phyloP scores from a whole-genome alignment of 2,329 filamentous ascomycete genomes.

The Botrytis squamosa region DNA sequence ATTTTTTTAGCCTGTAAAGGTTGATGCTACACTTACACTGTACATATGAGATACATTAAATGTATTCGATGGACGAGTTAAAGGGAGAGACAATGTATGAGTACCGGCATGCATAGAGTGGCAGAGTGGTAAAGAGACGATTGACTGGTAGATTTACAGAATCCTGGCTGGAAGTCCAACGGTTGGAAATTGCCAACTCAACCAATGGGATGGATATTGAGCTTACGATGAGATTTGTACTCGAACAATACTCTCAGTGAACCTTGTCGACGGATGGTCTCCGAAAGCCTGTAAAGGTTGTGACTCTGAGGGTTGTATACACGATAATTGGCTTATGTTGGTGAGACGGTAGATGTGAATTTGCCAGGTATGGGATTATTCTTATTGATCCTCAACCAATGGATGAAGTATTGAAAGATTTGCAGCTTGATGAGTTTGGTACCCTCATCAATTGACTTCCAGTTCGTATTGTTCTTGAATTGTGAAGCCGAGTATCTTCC shows the following conservation, averaged over 20 bases:
- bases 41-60: not conserved
- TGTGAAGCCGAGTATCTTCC: constrained; percentile 1
- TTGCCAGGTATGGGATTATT: not conserved
- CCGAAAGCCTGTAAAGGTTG: constrained; percentile 15
- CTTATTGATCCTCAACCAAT: not conserved
- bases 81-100: not conserved
- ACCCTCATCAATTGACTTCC: not conserved
- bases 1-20: not conserved
- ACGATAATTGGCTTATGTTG: not conserved
- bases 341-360: not conserved
- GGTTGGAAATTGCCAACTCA: not conserved
- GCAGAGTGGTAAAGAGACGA: not conserved
- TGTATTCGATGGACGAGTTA: not conserved
- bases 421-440: not conserved
- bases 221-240: not conserved
- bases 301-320: not conserved
- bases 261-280: constrained; percentile 14
- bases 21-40: not conserved
- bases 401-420: not conserved
- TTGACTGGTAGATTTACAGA: not conserved
- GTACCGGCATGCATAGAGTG: not conserved
- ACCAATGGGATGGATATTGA: not conserved
- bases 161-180: not conserved
- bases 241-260: not conserved
- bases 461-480: not conserved